phyloP scores from a whole-genome alignment of 2,329 filamentous ascomycete species.

The Aschersonia sp. region DNA sequence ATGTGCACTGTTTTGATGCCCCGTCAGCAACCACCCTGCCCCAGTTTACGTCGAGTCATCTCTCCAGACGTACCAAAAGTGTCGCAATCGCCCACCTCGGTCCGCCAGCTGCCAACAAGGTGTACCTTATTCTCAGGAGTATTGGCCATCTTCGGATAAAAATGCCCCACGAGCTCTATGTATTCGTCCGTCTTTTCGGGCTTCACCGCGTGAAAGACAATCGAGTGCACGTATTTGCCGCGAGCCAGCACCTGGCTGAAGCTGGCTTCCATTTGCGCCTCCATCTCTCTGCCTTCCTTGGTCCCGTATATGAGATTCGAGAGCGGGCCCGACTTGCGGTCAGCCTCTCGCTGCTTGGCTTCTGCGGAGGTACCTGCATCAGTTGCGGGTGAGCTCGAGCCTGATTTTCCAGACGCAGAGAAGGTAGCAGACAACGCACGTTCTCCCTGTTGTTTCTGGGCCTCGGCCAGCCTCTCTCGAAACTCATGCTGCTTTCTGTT shows the following conservation, averaged over 20 bases:
- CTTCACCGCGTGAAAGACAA: slow-evolving; percentile 91
- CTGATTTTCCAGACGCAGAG: slow-evolving; percentile 24
- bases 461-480: slow-evolving; percentile 64
- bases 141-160: slow-evolving; percentile 83
- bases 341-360: slow-evolving; percentile 36
- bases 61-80: slow-evolving; percentile 60
- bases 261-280: slow-evolving; percentile 88
- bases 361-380: slow-evolving; percentile 34
- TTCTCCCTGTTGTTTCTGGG: slow-evolving; percentile 72
- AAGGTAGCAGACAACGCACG: slow-evolving; percentile 45
- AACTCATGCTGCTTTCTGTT: slow-evolving; percentile 74
- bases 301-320: slow-evolving; percentile 93
- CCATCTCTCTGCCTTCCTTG: slow-evolving; percentile 83
- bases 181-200: slow-evolving; percentile 95
- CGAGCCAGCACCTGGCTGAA: slow-evolving; percentile 90
- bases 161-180: slow-evolving; percentile 71
- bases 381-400: slow-evolving; percentile 21
- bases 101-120: slow-evolving; percentile 94
- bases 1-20: slow-evolving; percentile 61
- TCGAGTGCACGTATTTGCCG: slow-evolving; percentile 96
- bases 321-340: slow-evolving; percentile 58
- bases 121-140: slow-evolving; percentile 85
- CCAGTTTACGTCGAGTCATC: no score
- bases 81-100: slow-evolving; percentile 92
- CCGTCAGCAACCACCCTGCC: no score